phyloP scores from a whole-genome alignment of 306 rosid species.

The Inga oerstediana region DNA sequence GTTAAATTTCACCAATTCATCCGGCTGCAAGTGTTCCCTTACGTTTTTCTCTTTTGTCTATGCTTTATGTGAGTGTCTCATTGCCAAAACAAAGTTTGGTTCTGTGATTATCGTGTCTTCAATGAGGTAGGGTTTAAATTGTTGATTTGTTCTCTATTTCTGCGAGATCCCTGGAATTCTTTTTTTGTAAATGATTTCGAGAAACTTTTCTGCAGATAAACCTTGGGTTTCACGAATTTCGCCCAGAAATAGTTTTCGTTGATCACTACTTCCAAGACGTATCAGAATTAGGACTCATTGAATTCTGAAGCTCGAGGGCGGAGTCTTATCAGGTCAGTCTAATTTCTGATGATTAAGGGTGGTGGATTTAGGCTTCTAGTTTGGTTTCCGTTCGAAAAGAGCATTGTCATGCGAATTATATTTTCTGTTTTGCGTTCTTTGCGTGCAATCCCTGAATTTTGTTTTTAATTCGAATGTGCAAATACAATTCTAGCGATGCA shows the following conservation, averaged over 20 bases:
- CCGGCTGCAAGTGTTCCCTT: neutral
- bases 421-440: neutral
- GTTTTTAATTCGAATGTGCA: neutral
- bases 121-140: neutral
- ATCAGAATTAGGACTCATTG: neutral
- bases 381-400: neutral
- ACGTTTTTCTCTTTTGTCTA: neutral
- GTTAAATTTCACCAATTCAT: neutral
- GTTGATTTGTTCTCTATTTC: neutral
- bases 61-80: neutral
- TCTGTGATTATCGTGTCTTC: neutral
- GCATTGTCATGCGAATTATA: neutral
- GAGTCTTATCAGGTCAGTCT: neutral
- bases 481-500: neutral
- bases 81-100: neutral
- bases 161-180: neutral
- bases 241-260: neutral
- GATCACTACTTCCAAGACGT: neutral
- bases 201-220: neutral
- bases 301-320: neutral
- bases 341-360: neutral
- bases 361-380: neutral
- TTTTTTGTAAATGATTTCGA: neutral
- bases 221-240: neutral
- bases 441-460: constrained; percentile 12